Conservation (phyloP, 495 filamentous ascomycete species). For the Podospora bellae-mahoneyi region DNA sequence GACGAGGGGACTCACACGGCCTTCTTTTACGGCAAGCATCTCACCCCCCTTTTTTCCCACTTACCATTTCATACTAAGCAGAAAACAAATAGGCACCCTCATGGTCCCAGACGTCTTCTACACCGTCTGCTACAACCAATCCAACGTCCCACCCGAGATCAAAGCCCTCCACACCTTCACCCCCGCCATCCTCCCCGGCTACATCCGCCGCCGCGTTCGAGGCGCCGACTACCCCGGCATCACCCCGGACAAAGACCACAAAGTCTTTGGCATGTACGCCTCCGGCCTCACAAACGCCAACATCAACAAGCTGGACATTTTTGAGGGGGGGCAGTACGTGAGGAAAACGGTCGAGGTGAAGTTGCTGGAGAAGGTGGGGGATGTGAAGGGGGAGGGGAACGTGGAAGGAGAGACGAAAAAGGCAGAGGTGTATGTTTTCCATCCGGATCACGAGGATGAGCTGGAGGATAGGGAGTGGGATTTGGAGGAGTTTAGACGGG, state of each 20-base stretch:
- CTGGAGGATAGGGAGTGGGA: slow-evolving; percentile 79
- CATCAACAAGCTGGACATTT: slow-evolving; percentile 70
- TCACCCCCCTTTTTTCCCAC: neutral
- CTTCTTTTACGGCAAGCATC: slow-evolving; percentile 62
- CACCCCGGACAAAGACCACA: slow-evolving; percentile 46
- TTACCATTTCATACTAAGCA: neutral
- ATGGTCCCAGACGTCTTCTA: slow-evolving; percentile 82
- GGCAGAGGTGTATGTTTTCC: slow-evolving; percentile 77
- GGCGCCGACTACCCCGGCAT: slow-evolving; percentile 85
- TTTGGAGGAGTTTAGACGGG: slow-evolving; percentile 65
- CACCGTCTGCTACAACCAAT: slow-evolving; percentile 68
- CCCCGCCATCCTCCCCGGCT: slow-evolving; percentile 72
- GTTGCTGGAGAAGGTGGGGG: slow-evolving; percentile 46
- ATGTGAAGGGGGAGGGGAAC: slow-evolving; percentile 14
- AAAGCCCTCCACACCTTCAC: slow-evolving; percentile 55
- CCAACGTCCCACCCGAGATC: slow-evolving; percentile 26
- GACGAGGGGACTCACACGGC: slow-evolving; percentile 42
- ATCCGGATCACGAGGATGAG: slow-evolving; percentile 25
- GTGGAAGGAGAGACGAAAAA: slow-evolving; percentile 56
- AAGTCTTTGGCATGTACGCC: slow-evolving; percentile 78
- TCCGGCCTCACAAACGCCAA: slow-evolving; percentile 76
- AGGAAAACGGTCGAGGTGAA: slow-evolving; percentile 59
- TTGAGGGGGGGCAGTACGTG: slow-evolving; percentile 76
- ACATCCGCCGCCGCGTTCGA: slow-evolving; percentile 57
- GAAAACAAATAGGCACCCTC: slow-evolving; percentile 42